These are phyloP conservation scores for Colletotrichum sp. DNA, from an alignment of 2,329 filamentous ascomycete species.

Conservation along the genomic window DNA sequence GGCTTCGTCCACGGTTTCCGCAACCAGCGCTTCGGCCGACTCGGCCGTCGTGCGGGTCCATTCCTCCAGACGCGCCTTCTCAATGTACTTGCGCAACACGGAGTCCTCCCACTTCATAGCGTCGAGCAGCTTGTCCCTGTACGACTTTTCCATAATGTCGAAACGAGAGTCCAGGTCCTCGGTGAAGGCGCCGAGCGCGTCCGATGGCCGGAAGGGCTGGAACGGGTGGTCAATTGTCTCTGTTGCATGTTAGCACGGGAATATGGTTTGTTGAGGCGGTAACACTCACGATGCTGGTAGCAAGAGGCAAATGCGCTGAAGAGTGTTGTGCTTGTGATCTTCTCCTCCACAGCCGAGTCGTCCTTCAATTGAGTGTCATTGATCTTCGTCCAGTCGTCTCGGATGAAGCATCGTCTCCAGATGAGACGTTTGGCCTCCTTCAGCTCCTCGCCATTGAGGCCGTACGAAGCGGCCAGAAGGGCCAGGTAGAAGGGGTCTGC, in stretches of 20 bases:
- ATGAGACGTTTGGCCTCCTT: conserved; percentile 68
- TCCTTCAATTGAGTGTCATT: conserved; percentile 79
- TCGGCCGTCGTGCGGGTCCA: conserved; percentile 60
- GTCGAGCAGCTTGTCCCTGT: conserved; percentile 70
- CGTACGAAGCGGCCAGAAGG: conserved; percentile 64
- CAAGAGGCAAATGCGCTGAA: conserved; percentile 71
- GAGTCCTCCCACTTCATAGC: conserved; percentile 78
- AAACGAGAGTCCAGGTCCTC: conserved; percentile 67
- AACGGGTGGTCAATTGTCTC: conserved; percentile 48
- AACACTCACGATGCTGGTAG: conserved; percentile 60
- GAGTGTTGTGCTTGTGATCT: conserved; percentile 69
- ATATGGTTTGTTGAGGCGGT: conserved; percentile 18
- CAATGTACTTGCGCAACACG: conserved; percentile 66
- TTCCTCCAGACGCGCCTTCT: conserved; percentile 71
- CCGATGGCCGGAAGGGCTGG: conserved; percentile 54
- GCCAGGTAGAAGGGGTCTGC: conserved; percentile 77
- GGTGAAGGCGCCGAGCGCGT: conserved; percentile 64
- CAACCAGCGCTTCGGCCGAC: conserved; percentile 39
- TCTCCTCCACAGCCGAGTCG: conserved; percentile 69
- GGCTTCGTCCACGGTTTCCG: conserved; percentile 34
- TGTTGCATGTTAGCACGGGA: conserved; percentile 33
- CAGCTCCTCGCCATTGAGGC: conserved; percentile 59
- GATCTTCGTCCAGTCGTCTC: conserved; percentile 83
- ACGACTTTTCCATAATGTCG: conserved; percentile 63
- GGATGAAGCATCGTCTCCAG: conserved; percentile 86